phyloP scores from a whole-genome alignment of 345 rosid genomes.

The Eucalyptus melliodora region DNA sequence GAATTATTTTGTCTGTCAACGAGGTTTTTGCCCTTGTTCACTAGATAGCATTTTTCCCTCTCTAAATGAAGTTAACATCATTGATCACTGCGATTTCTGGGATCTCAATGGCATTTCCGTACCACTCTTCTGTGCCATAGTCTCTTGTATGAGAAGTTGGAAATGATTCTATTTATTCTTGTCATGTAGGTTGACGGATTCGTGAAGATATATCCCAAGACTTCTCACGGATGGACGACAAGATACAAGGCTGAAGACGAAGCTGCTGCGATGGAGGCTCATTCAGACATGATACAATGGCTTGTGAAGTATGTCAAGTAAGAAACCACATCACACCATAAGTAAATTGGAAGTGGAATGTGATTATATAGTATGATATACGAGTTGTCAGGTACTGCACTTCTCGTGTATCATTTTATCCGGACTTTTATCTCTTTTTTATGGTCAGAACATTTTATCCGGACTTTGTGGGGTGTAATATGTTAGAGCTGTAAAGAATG shows the following conservation, averaged over 20 bases:
- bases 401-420: background rate
- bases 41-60: background rate
- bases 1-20: background rate
- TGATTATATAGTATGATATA: background rate
- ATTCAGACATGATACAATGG: constrained; percentile 51
- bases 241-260: constrained; percentile 43
- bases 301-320: constrained; percentile 40
- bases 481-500: background rate
- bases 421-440: background rate
- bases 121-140: background rate
- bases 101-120: background rate
- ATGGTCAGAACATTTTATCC: background rate
- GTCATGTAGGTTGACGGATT: constrained; percentile 28
- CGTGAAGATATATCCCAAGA: constrained; percentile 68
- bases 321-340: background rate
- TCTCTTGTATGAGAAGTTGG: background rate
- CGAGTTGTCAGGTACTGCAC: background rate
- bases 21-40: background rate
- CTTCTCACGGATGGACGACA: constrained; percentile 64
- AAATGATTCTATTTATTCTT: background rate
- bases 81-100: background rate
- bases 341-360: background rate
- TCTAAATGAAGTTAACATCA: background rate
- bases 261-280: constrained; percentile 60
- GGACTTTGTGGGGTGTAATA: background rate